These are phyloP conservation scores for Phanerochaete sordida DNA, from an alignment of 768 basidiomycete species.

Conservation along the genomic window DNA sequence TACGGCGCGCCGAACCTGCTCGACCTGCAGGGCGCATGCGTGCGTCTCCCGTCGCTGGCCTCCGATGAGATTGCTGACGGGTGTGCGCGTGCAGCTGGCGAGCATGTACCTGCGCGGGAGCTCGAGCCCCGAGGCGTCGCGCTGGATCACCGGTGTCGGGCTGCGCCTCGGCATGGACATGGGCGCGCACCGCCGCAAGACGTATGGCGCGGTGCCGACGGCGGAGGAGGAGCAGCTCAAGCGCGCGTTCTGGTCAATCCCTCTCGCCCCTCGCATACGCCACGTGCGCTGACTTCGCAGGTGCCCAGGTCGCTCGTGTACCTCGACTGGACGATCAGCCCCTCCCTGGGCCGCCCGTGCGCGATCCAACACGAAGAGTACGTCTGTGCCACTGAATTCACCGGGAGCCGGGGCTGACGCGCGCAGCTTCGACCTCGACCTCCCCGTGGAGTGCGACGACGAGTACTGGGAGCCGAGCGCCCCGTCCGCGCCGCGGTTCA, in stretches of 20 bases:
- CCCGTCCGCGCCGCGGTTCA: constrained; percentile 44
- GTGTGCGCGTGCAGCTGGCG: constrained; percentile 8
- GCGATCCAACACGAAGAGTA: constrained; percentile 69
- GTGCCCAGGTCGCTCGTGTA: constrained; percentile 38
- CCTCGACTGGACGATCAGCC: constrained; percentile 40
- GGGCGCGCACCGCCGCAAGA: constrained; percentile 68
- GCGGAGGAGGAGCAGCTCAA: constrained; percentile 73
- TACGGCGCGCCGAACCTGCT: constrained; percentile 13
- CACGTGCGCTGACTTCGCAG: neutral
- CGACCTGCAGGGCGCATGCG: constrained; percentile 29
- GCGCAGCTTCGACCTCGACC: constrained; percentile 47
- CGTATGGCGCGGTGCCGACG: constrained; percentile 43
- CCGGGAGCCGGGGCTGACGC: no score
- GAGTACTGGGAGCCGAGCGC: constrained; percentile 64
- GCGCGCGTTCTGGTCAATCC: constrained; percentile 64
- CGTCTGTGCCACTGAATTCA: constrained; percentile 19
- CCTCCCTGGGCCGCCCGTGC: constrained; percentile 55
- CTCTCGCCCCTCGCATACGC: neutral
- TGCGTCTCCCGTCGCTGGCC: neutral
- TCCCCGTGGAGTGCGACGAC: constrained; percentile 76
- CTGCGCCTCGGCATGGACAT: constrained; percentile 53
- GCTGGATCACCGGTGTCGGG: constrained; percentile 40
- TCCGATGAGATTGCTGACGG: neutral
- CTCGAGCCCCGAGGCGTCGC: constrained; percentile 25
- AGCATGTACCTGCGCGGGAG: constrained; percentile 21